Evolutionary conservation across 257 asterid genomes (phyloP).

Genomic region (Anisodus acutangulus): DNA sequence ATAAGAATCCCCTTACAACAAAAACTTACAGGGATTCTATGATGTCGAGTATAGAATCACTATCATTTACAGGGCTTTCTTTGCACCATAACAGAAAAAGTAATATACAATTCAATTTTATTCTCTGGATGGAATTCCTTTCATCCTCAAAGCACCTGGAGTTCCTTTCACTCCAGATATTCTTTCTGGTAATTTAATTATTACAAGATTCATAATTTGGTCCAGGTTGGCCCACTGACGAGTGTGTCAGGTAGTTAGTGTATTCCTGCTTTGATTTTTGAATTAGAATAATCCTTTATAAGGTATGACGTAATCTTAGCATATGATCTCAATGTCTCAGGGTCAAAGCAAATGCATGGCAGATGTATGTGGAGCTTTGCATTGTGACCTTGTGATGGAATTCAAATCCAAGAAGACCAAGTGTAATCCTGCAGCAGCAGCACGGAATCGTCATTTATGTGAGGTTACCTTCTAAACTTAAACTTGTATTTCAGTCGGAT

Average conservation of each 20-base stretch:
- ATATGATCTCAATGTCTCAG: constrained; percentile 47
- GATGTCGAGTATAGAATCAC: no score
- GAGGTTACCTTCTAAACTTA: constrained; percentile 58
- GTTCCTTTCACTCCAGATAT: neutral
- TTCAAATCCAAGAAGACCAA: constrained; percentile 66
- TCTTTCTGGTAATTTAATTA: neutral
- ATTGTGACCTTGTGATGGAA: constrained; percentile 70
- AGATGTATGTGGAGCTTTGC: constrained; percentile 89
- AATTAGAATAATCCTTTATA: constrained; percentile 8
- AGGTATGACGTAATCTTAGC: constrained; percentile 22
- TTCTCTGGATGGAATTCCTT: no score
- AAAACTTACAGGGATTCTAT: no score
- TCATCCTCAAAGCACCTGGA: no score
- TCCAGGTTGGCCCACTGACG: neutral
- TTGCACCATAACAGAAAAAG: no score
- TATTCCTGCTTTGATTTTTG: constrained; percentile 27
- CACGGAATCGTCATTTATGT: constrained; percentile 81
- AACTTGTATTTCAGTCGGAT: neutral
- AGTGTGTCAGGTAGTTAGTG: neutral
- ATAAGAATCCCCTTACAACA: no score
- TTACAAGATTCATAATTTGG: neutral
- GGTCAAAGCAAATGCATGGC: constrained; percentile 88
- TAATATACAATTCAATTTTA: no score
- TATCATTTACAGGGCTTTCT: no score
- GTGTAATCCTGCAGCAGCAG: constrained; percentile 92